These are phyloP conservation scores for Termitomyces sp. DNA, from an alignment of 768 basidiomycete genomes.

Conservation along the genomic window DNA sequence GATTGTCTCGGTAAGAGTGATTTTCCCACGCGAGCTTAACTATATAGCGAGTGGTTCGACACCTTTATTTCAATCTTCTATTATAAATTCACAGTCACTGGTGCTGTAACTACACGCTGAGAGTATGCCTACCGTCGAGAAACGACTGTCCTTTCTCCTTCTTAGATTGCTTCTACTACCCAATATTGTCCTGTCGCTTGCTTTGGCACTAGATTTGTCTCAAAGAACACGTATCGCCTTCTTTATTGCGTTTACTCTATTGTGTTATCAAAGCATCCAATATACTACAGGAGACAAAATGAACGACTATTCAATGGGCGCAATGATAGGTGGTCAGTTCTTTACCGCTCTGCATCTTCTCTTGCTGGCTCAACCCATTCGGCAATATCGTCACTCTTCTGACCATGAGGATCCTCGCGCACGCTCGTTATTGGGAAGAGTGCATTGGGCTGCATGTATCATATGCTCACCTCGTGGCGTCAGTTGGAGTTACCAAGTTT, in stretches of 20 bases:
- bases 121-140: not conserved
- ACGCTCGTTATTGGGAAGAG: conserved; percentile 7
- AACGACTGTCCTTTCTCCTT: not conserved
- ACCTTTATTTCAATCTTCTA: not conserved
- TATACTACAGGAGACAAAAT: conserved; percentile 13
- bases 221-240: not conserved
- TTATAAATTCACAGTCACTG: no score
- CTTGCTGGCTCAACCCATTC: conserved; percentile 12
- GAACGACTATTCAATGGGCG: conserved; percentile 14
- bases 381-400: conserved; percentile 9
- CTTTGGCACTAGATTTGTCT: not conserved
- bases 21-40: not conserved
- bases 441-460: conserved; percentile 13
- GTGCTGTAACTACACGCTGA: not conserved
- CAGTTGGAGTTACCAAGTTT: conserved; percentile 16
- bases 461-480: conserved; percentile 13
- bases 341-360: conserved; percentile 15
- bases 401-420: conserved; percentile 9
- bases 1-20: no score
- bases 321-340: conserved; percentile 10
- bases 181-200: not conserved
- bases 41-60: not conserved
- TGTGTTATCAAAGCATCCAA: not conserved
- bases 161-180: not conserved
- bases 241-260: conserved; percentile 1